phyloP scores from a whole-genome alignment of 306 rosid genomes.

The Neltuma alba region DNA sequence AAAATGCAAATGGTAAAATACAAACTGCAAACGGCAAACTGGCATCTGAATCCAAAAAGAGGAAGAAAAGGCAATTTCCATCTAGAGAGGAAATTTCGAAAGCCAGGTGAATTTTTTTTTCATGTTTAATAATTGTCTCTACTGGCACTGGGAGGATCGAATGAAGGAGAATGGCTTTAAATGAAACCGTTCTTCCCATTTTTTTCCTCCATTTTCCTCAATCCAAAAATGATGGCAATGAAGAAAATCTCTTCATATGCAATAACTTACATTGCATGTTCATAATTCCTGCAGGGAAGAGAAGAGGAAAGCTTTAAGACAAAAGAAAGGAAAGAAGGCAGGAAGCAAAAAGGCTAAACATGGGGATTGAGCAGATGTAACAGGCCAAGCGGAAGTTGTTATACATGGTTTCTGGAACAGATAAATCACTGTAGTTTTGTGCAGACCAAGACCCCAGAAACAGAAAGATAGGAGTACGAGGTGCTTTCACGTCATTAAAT shows the following conservation, averaged over 20 bases:
- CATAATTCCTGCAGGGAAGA: conserved; percentile 72
- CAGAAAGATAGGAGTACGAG: conserved; percentile 2
- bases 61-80: conserved; percentile 60
- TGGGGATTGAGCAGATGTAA: conserved; percentile 27
- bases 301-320: conserved; percentile 66
- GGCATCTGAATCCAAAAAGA: conserved; percentile 25
- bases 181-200: neutral
- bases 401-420: neutral
- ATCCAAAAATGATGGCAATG: neutral
- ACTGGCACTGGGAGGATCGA: neutral
- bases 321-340: conserved; percentile 43
- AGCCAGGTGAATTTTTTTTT: conserved; percentile 57
- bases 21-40: neutral
- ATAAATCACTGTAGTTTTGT: conserved; percentile 10
- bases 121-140: conserved; percentile 3
- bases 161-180: neutral
- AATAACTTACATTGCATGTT: neutral
- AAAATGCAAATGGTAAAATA: conserved; percentile 39
- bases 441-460: neutral
- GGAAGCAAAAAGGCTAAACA: conserved; percentile 19
- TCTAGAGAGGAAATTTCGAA: conserved; percentile 70
- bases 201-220: neutral
- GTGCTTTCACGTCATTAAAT: conserved; percentile 15
- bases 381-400: neutral
- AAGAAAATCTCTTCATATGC: neutral